A percentile compares a stretch with the other conserved stretches of the same genome.
Conservation (phyloP, 441 rosid genomes). For the Corymbia citriodora region DNA sequence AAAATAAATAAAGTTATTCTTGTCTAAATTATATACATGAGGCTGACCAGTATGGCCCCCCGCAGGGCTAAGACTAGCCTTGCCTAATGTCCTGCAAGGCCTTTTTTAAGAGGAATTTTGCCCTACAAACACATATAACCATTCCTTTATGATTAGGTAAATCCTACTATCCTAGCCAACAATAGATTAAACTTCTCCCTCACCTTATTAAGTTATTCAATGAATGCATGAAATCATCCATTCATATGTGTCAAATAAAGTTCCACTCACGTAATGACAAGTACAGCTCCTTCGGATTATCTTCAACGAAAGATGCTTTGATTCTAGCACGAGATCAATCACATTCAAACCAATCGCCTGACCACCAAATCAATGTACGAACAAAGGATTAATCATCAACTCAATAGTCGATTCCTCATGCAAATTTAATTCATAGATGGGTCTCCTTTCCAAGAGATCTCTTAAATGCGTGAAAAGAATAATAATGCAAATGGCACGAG, state of each 20-base stretch:
- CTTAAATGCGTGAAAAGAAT: fast-evolving
- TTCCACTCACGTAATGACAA: background rate
- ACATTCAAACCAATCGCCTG: background rate
- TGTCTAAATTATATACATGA: too few relatives aligned
- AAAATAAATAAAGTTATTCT: too few relatives aligned
- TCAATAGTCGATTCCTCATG: background rate
- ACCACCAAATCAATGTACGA: fast-evolving
- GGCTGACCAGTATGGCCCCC: too few relatives aligned
- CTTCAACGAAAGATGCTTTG: background rate
- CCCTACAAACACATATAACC: background rate
- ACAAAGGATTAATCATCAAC: fast-evolving
- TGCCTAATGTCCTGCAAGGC: too few relatives aligned
- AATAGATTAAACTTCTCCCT: background rate
- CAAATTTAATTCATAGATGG: background rate
- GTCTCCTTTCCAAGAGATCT: background rate
- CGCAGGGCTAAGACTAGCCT: too few relatives aligned
- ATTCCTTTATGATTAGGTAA: background rate
- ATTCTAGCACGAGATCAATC: background rate
- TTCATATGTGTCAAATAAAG: background rate
- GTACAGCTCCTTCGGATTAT: background rate
- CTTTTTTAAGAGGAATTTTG: too few relatives aligned
- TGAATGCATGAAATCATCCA: background rate
- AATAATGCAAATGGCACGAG: background rate
- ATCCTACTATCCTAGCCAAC: background rate
- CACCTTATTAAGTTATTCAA: background rate